Evolutionary conservation across 129 eudicot genomes (phyloP).

Genomic region (Cynara cardunculus): DNA sequence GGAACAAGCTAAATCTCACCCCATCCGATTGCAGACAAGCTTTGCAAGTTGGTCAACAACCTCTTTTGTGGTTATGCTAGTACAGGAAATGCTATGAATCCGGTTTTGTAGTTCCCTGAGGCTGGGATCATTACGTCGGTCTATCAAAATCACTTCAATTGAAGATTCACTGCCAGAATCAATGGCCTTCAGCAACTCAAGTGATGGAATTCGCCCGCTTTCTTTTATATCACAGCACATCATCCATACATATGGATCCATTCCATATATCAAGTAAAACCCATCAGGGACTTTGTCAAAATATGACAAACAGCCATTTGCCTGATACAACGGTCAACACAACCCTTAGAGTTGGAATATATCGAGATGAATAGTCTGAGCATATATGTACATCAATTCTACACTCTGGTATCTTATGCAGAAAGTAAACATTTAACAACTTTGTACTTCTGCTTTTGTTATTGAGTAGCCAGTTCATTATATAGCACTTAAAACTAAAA

Average conservation of each 20-base stretch:
- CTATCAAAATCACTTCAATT: slow-evolving; percentile 69
- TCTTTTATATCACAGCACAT: slow-evolving; percentile 73
- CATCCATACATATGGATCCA: slow-evolving; percentile 90
- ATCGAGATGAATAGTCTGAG: not conserved
- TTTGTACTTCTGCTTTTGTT: not conserved
- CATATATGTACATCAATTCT: not conserved
- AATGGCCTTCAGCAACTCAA: slow-evolving; percentile 63
- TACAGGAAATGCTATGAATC: slow-evolving; percentile 49
- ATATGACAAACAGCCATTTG: slow-evolving; percentile 81
- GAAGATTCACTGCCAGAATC: slow-evolving; percentile 47
- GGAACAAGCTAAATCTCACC: slow-evolving; percentile 46
- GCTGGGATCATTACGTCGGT: slow-evolving; percentile 61
- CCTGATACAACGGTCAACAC: slow-evolving; percentile 34
- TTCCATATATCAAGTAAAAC: slow-evolving; percentile 76
- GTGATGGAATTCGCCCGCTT: slow-evolving; percentile 75
- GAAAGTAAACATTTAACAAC: not conserved
- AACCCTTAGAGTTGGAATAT: not conserved
- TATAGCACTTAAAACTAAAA: not conserved
- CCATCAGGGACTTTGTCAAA: slow-evolving; percentile 86
- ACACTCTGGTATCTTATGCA: not conserved
- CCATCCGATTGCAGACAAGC: slow-evolving; percentile 78
- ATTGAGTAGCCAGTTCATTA: not conserved
- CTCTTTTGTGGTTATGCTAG: slow-evolving; percentile 54
- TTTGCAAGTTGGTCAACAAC: slow-evolving; percentile 80
- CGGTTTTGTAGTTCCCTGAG: slow-evolving; percentile 70